Conservation (phyloP, 495 filamentous ascomycete species). For the Penicillium lagena region DNA sequence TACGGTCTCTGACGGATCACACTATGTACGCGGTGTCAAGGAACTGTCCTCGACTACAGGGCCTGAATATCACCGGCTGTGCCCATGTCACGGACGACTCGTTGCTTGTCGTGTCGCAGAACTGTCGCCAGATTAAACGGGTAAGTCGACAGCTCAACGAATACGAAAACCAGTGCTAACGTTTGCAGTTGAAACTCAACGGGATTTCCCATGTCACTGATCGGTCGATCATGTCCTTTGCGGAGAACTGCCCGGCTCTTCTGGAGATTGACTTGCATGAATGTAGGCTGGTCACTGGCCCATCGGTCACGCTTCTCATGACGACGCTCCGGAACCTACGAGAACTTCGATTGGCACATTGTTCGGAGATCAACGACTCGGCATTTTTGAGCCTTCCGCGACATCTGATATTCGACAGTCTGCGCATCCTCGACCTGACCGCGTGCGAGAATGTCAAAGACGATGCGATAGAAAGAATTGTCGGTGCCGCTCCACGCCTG, state of each 20-base stretch:
- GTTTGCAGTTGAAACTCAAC: conserved; percentile 80
- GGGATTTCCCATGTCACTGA: conserved; percentile 76
- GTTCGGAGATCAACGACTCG: conserved; percentile 70
- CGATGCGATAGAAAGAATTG: conserved; percentile 78
- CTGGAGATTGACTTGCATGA: conserved; percentile 94
- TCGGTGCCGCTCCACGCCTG: conserved; percentile 77
- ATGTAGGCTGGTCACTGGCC: conserved; percentile 72
- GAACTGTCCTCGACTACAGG: conserved; percentile 80
- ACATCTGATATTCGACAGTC: conserved; percentile 65
- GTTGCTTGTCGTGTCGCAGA: conserved; percentile 72
- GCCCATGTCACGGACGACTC: conserved; percentile 78
- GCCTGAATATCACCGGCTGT: conserved; percentile 88
- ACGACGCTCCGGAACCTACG: conserved; percentile 71
- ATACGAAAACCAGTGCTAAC: neutral
- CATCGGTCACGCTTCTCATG: conserved; percentile 72
- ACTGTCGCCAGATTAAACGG: conserved; percentile 80
- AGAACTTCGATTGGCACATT: conserved; percentile 81
- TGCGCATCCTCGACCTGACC: conserved; percentile 92
- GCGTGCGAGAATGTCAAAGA: conserved; percentile 79
- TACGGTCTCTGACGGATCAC: conserved; percentile 72
- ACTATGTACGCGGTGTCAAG: conserved; percentile 75
- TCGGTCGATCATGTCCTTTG: conserved; percentile 74
- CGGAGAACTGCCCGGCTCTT: conserved; percentile 80
- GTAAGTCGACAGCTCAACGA: conserved; percentile 40
- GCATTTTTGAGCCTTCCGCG: conserved; percentile 80